Evolutionary conservation across 108 stramenopile genomes (phyloP).

Genomic region (Pinguiococcus pyrenoidosus): DNA sequence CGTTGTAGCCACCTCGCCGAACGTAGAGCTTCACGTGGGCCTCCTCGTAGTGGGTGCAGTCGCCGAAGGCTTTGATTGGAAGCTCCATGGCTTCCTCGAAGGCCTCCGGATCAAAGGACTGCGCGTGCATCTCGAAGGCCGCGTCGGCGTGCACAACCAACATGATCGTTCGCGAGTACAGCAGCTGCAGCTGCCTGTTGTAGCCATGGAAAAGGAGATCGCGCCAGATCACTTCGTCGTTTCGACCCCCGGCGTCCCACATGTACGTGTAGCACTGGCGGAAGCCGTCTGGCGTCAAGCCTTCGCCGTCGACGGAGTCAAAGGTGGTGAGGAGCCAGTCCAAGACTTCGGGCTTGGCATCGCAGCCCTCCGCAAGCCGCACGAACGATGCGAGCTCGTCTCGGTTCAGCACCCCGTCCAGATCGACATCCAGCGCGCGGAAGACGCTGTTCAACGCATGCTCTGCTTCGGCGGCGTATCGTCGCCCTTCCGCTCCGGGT

Average conservation of each 20-base stretch:
- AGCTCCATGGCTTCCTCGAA: constrained; percentile 16
- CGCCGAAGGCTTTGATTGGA: constrained; percentile 1
- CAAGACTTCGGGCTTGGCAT: neutral
- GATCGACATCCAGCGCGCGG: constrained; percentile 1
- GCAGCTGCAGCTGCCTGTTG: constrained; percentile 4
- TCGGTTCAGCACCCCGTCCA: constrained; percentile 1
- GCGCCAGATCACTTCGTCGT: constrained; percentile 6
- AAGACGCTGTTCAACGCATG: constrained; percentile 1
- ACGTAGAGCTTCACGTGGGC: constrained; percentile 15
- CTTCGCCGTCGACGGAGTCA: neutral
- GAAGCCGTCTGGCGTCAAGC: constrained; percentile 2
- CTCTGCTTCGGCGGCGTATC: neutral
- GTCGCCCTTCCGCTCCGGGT: too few species aligned
- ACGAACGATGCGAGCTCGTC: constrained; percentile 1
- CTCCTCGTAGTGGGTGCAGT: constrained; percentile 3
- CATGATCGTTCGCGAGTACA: constrained; percentile 1
- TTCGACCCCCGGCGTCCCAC: neutral
- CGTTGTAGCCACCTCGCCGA: constrained; percentile 1
- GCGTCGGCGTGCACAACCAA: constrained; percentile 9
- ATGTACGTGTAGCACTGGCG: constrained; percentile 3
- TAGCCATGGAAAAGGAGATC: constrained; percentile 10
- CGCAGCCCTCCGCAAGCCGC: neutral
- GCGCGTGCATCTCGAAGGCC: constrained; percentile 8
- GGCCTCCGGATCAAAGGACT: too few species aligned
- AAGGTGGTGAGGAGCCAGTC: constrained; percentile 2